Base-by-base conservation (phyloP, 2,329 filamentous ascomycete genomes). In the Colletotrichum ledebouriae region DNA sequence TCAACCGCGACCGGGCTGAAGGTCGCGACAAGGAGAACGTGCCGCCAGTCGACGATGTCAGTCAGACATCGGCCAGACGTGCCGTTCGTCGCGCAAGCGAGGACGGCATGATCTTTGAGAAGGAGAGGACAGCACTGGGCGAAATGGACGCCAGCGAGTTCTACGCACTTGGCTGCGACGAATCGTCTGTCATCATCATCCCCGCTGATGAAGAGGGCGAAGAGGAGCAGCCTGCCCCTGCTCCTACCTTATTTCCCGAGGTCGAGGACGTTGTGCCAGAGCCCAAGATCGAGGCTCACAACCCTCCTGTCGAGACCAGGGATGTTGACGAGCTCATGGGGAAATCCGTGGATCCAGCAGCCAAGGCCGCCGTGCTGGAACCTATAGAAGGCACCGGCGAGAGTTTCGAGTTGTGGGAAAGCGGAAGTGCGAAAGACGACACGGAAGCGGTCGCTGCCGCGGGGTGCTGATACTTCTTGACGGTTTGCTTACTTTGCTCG, bases 21-120 rank as follows among this genome's bases (percentile, higher is more conserved):
- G 86, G 87, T 52, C 85, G 89, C 37, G 92, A 94, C 75, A 99
- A 99, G 84, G 95, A 99, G 83, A 99, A 99, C 76, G 89, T 97
- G 17, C 92, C 95, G 4, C 95, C 95, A 2, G 77, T 81, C 3
- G 87, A 88, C 63, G 89, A 92, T 52, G 78, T 91, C 44, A 88
- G 87, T 33, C 86, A 91, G 74, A 89, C 87, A 0, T 81, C 81
- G 15, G 72, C 73, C 22, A 75, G 78, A 2, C 76, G 77, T 0
- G 73, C 75, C n/a, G 71, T 78, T 25, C 76, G 79, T n/a, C 72
- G 76, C 9, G 71, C 73, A 22, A 71, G 75, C 12, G 74, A 75
- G 22, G 86, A 89, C 57, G 83, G 85, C 66, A 90, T 90, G 83
- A 76, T 87, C 17, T 82, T 91, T 25, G 89, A 92, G 73, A 87